Evolutionary conservation across 129 eudicot species (phyloP).

Genomic region (Chrysanthemum makinoi): DNA sequence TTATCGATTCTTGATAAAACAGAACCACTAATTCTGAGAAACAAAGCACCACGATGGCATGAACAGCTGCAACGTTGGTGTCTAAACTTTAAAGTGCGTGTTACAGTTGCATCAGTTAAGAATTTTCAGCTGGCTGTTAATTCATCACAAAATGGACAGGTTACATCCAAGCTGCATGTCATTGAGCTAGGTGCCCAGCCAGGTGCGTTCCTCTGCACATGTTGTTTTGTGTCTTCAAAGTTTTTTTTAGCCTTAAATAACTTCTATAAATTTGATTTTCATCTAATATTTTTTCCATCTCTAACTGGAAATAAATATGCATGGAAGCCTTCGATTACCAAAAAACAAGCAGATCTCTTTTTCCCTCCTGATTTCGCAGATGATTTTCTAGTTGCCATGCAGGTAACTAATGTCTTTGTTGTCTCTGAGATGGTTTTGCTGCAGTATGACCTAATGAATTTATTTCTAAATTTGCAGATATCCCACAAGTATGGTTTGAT

Average conservation of each 20-base stretch:
- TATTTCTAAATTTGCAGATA: slow-evolving; percentile 50
- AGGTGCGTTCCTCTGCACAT: slow-evolving; percentile 41
- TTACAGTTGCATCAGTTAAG: no score
- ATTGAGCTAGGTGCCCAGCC: slow-evolving; percentile 99
- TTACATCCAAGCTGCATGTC: slow-evolving; percentile 86
- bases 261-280: slow-evolving; percentile 7
- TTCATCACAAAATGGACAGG: slow-evolving; percentile 44
- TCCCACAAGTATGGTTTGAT: slow-evolving; percentile 90
- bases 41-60: no score
- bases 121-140: no score
- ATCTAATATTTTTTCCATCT: not conserved
- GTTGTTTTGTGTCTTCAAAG: slow-evolving; percentile 5
- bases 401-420: slow-evolving; percentile 43
- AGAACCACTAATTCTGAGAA: no score
- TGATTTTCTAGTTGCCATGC: slow-evolving; percentile 99
- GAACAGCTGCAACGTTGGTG: no score
- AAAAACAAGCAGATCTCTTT: slow-evolving; percentile 98
- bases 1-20: no score
- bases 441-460: slow-evolving; percentile 6
- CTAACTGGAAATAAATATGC: slow-evolving; percentile 23
- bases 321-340: slow-evolving; percentile 89
- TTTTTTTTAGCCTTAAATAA: not conserved
- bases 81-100: no score
- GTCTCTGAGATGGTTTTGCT: slow-evolving; percentile 13
- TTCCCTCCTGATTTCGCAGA: slow-evolving; percentile 98